Percentiles rank a stretch among this genome's conserved stretches.
These are phyloP conservation scores for Echeveria elegans DNA, from an alignment of 164 flowering plant genomes.

Conservation along the genomic window DNA sequence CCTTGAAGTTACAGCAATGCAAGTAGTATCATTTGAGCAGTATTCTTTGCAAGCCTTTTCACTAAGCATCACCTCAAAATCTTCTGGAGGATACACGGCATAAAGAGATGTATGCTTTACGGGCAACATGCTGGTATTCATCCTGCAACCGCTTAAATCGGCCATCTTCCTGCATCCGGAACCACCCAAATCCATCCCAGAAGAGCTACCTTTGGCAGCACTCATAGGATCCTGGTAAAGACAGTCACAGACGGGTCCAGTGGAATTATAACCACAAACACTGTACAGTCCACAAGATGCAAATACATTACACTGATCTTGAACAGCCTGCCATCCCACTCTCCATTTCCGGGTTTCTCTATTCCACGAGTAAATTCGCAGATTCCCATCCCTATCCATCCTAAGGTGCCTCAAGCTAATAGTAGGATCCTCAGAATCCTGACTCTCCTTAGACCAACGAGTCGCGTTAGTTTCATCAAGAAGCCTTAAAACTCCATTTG, in stretches of 20 bases:
- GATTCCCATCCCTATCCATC: slow-evolving; percentile 69
- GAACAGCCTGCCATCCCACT: slow-evolving; percentile 69
- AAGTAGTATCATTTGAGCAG: slow-evolving; percentile 37
- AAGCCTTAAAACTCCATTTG: slow-evolving; percentile 47
- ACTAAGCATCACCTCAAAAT: slow-evolving; percentile 25
- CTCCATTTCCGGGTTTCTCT: slow-evolving; percentile 36
- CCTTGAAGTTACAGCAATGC: slow-evolving; percentile 48
- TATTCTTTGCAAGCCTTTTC: slow-evolving; percentile 31
- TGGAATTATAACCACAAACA: slow-evolving; percentile 28
- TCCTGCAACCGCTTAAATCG: slow-evolving; percentile 29
- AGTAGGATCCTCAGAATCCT: slow-evolving; percentile 47
- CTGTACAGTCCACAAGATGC: slow-evolving; percentile 55
- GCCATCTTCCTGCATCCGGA: slow-evolving; percentile 41
- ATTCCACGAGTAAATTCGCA: slow-evolving; percentile 60
- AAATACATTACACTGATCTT: slow-evolving; percentile 63
- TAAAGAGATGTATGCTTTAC: slow-evolving; percentile 42
- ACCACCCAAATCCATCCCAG: slow-evolving; percentile 16
- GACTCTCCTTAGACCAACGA: slow-evolving; percentile 51
- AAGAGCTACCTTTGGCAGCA: slow-evolving; percentile 13
- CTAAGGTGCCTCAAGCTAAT: slow-evolving; percentile 48
- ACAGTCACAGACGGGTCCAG: slow-evolving; percentile 45
- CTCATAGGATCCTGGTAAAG: slow-evolving; percentile 28
- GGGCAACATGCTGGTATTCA: slow-evolving; percentile 26
- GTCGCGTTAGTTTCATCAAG: slow-evolving; percentile 24
- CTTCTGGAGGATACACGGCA: slow-evolving; percentile 57